Percentiles rank a stretch among this genome's conserved stretches.
phyloP scores from a whole-genome alignment of 2,329 filamentous ascomycete genomes.

The Talaromyces atroroseus region DNA sequence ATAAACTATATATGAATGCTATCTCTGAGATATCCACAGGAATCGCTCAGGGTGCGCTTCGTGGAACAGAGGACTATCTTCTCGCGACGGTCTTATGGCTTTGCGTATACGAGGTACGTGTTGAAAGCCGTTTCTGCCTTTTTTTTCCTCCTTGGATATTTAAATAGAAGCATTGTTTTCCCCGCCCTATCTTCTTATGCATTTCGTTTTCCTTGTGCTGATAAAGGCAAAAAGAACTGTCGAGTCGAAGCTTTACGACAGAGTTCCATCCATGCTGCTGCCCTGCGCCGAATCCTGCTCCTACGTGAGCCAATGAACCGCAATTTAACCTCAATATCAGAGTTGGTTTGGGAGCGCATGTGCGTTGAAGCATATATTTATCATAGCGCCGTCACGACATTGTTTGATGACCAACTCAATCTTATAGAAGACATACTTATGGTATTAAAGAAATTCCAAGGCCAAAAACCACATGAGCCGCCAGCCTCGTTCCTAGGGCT shows the following conservation, averaged over 20 bases:
- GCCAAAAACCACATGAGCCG: neutral
- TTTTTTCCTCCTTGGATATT: neutral
- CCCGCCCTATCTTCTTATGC: no score
- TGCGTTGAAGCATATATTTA: constrained; percentile 13
- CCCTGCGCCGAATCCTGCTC: constrained; percentile 6
- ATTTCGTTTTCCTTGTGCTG: neutral
- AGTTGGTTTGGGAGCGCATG: constrained; percentile 12
- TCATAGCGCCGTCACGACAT: constrained; percentile 11
- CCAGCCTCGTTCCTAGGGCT: no score
- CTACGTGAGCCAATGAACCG: constrained; percentile 9
- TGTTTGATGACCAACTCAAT: constrained; percentile 2
- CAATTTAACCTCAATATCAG: neutral
- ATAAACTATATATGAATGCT: constrained; percentile 7
- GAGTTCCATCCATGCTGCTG: constrained; percentile 8
- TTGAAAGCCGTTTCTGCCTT: neutral
- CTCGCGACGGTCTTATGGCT: constrained; percentile 10
- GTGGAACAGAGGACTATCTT: constrained; percentile 9
- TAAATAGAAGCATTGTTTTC: no score
- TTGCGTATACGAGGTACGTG: constrained; percentile 8
- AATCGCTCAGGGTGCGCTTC: neutral
- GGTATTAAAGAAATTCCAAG: constrained; percentile 8
- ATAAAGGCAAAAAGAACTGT: neutral
- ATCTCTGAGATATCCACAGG: constrained; percentile 7
- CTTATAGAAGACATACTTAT: constrained; percentile 7
- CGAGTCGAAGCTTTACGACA: neutral